Evolutionary conservation across 805 yeast species (phyloP).

Genomic region (Starmerella bacillaris): DNA sequence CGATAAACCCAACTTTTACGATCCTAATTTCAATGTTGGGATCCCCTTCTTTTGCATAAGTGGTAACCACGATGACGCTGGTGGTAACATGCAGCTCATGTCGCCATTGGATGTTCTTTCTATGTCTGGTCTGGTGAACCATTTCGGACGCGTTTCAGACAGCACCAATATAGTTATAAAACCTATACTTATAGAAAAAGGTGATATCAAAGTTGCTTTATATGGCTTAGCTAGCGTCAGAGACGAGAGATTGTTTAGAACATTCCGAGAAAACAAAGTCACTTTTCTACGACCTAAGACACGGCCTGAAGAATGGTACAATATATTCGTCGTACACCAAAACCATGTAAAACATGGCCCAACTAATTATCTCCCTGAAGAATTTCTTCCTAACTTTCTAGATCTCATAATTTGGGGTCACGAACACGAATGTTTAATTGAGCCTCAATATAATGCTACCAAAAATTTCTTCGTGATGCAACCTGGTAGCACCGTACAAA

Average conservation of each 20-base stretch:
- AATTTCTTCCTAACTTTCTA: constrained; percentile 59
- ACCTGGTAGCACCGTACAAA: constrained; percentile 89
- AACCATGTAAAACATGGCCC: constrained; percentile 70
- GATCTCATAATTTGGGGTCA: constrained; percentile 93
- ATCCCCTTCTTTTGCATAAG: constrained; percentile 83
- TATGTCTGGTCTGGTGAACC: constrained; percentile 69
- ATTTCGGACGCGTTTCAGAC: constrained; percentile 67
- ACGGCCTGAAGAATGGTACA: constrained; percentile 55
- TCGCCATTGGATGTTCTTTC: constrained; percentile 75
- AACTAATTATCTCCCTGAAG: constrained; percentile 60
- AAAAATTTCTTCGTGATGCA: constrained; percentile 64
- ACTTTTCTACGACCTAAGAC: constrained; percentile 55
- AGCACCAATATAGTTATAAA: constrained; percentile 54
- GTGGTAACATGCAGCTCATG: constrained; percentile 46
- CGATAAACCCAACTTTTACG: constrained; percentile 68
- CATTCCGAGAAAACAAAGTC: constrained; percentile 66
- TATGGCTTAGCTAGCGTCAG: constrained; percentile 80
- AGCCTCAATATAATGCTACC: constrained; percentile 35
- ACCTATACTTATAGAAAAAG: constrained; percentile 72
- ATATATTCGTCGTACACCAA: constrained; percentile 75
- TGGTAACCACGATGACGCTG: constrained; percentile 94
- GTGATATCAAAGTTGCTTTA: constrained; percentile 60
- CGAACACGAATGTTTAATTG: constrained; percentile 83
- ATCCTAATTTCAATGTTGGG: constrained; percentile 72
- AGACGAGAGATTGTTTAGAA: constrained; percentile 70